These are phyloP conservation scores for Suillus cothurnatus DNA, from an alignment of 768 basidiomycete species.

Conservation along the genomic window DNA sequence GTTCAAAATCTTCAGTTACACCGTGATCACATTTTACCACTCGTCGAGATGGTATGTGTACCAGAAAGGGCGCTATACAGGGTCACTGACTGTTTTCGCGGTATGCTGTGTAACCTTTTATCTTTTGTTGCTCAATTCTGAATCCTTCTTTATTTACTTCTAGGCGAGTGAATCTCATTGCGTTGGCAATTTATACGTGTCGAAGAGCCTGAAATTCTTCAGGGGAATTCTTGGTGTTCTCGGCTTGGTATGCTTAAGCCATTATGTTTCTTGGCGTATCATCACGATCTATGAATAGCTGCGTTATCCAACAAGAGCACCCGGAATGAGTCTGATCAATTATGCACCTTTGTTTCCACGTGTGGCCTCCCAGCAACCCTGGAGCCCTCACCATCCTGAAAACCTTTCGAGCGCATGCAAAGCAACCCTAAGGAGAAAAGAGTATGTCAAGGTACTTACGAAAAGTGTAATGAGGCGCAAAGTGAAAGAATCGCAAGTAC, in stretches of 20 bases:
- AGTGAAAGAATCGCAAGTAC: conserved; percentile 14
- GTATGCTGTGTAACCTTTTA: background rate
- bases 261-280: background rate
- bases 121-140: background rate
- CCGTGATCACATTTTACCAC: background rate
- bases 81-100: background rate
- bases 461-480: conserved; percentile 24
- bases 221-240: background rate
- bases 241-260: background rate
- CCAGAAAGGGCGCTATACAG: background rate
- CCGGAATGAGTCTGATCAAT: conserved; percentile 20
- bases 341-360: conserved; percentile 20
- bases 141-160: background rate
- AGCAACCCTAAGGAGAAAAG: conserved; percentile 13
- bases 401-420: background rate
- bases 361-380: conserved; percentile 22
- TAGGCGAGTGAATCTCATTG: background rate
- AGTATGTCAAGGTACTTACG: conserved; percentile 23
- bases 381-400: background rate
- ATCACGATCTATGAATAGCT: conserved; percentile 15
- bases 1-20: background rate
- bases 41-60: background rate
- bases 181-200: background rate
- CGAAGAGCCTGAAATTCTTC: background rate
- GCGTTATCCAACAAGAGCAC: conserved; percentile 13